phyloP scores from a whole-genome alignment of 73 alveolate genomes.

The Paramecium primaurelia region DNA sequence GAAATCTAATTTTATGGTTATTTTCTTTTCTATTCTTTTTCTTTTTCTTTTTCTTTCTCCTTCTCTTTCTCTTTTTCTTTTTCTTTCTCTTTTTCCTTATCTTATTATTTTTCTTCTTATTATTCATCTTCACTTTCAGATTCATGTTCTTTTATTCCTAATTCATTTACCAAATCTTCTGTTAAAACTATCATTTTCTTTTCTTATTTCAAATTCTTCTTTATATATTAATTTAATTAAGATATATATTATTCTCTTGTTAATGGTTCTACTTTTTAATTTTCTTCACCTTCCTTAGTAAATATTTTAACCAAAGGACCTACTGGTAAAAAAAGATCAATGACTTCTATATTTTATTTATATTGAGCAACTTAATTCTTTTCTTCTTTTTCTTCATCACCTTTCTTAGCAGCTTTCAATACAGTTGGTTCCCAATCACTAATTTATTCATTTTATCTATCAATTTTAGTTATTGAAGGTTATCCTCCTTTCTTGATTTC shows the following conservation, averaged over 20 bases:
- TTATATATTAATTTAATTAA: background rate
- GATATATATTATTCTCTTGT: background rate
- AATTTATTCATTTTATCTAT: background rate
- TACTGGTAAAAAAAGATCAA: background rate
- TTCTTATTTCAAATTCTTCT: background rate
- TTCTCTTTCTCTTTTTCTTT: slow-evolving; percentile 11
- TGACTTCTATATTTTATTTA: background rate
- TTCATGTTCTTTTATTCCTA: slow-evolving; percentile 13
- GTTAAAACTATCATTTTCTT: background rate
- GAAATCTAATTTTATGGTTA: background rate
- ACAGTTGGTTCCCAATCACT: slow-evolving; percentile 43
- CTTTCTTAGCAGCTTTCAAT: background rate
- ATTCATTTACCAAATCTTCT: background rate
- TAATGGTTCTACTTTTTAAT: slow-evolving; percentile 8
- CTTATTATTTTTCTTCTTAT: background rate
- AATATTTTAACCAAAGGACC: background rate
- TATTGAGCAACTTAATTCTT: background rate
- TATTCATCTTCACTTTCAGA: background rate
- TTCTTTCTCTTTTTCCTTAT: background rate
- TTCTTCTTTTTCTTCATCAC: background rate
- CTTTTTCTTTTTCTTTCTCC: background rate
- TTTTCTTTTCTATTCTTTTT: background rate
- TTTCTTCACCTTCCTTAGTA: background rate
- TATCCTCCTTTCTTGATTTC: background rate
- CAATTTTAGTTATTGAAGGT: background rate